These are phyloP conservation scores for Xylariaceae sp. DNA, from an alignment of 2,329 filamentous ascomycete genomes.

Conservation along the genomic window DNA sequence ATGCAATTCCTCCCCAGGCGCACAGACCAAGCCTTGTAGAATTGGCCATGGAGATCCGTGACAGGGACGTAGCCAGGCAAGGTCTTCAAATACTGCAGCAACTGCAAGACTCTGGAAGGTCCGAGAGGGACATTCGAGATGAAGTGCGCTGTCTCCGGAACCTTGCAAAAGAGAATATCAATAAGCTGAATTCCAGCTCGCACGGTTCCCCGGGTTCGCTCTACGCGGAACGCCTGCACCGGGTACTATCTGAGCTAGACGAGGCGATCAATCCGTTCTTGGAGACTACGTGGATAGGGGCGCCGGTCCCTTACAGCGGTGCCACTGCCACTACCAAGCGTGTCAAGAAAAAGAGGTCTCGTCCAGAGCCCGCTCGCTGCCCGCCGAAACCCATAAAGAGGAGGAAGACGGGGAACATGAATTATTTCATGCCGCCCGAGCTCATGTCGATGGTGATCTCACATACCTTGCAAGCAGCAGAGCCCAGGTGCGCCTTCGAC, in stretches of 20 bases:
- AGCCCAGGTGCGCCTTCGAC: conserved; percentile 18
- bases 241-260: not conserved
- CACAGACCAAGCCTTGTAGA: not conserved
- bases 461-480: not conserved
- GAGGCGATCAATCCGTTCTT: too few relatives aligned
- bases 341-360: conserved; percentile 1
- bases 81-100: not conserved
- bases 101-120: not conserved
- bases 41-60: not conserved
- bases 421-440: conserved; percentile 4
- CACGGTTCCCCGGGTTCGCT: not conserved
- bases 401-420: not conserved
- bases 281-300: too few relatives aligned
- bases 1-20: not conserved
- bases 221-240: not conserved
- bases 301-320: not conserved
- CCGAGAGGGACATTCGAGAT: not conserved
- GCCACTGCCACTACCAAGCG: not conserved
- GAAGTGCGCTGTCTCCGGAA: not conserved
- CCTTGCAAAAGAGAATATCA: not conserved
- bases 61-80: not conserved
- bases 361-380: too few relatives aligned
- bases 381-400: too few relatives aligned
- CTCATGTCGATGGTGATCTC: conserved; percentile 11
- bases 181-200: not conserved